A percentile compares a stretch with the other conserved stretches of the same genome.
Evolutionary conservation across 352 stramenopile species (phyloP).

Genomic region (Peronosclerospora sorghi): DNA sequence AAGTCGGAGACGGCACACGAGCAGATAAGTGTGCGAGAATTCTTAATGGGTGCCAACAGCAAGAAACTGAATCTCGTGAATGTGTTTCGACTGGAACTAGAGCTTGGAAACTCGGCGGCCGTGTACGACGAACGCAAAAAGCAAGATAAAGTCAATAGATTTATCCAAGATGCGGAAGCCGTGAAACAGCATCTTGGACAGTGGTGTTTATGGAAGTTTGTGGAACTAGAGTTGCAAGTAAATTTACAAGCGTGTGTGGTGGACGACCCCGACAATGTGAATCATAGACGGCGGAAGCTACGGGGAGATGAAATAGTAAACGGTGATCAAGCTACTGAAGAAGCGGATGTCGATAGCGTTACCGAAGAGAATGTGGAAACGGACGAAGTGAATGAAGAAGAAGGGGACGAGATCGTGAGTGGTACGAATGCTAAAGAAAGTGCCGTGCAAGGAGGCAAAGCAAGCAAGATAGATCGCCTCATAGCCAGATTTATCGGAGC

Average conservation of each 20-base stretch:
- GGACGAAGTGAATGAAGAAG: conserved; percentile 9
- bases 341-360: conserved; percentile 10
- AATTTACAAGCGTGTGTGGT: conserved; percentile 66
- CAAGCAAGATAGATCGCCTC: conserved; percentile 15
- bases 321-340: conserved; percentile 14
- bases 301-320: conserved; percentile 2
- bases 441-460: neutral
- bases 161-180: conserved; percentile 53
- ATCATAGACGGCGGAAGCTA: conserved; percentile 30
- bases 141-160: conserved; percentile 58
- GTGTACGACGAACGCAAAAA: conserved; percentile 67
- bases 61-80: conserved; percentile 60
- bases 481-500: conserved; percentile 20
- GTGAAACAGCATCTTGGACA: conserved; percentile 52
- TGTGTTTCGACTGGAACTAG: conserved; percentile 46
- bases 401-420: conserved; percentile 7
- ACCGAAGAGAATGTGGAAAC: conserved; percentile 21
- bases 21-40: conserved; percentile 34
- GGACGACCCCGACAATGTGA: conserved; percentile 48
- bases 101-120: conserved; percentile 60
- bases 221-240: conserved; percentile 61
- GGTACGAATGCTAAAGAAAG: neutral
- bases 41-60: conserved; percentile 52
- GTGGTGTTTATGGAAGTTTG: conserved; percentile 76
- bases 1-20: neutral